A percentile compares a stretch with the other conserved stretches of the same genome.
Evolutionary conservation across 352 stramenopile genomes (phyloP).

Genomic region (Pythium dissotocum): DNA sequence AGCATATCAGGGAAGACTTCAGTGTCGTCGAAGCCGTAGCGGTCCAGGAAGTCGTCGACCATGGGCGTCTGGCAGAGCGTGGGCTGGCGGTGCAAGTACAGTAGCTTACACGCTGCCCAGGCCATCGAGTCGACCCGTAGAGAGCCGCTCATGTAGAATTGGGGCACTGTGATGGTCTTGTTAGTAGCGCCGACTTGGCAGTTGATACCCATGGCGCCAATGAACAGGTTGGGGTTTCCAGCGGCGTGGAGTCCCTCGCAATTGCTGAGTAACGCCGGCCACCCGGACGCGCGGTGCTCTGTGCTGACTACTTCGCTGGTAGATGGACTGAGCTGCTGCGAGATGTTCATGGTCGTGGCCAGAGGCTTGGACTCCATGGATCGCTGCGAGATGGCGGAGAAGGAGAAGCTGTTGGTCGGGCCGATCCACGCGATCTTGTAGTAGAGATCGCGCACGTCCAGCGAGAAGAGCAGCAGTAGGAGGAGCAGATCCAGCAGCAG

Average conservation of each 20-base stretch:
- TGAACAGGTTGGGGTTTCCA: slow-evolving; percentile 12
- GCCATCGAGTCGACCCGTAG: slow-evolving; percentile 23
- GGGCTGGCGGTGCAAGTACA: slow-evolving; percentile 11
- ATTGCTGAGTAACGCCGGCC: slow-evolving; percentile 13
- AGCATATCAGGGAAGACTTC: slow-evolving; percentile 32
- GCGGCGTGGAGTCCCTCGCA: slow-evolving; percentile 6
- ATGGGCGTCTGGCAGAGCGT: background rate
- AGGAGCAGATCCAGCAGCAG: slow-evolving; percentile 21
- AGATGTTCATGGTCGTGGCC: slow-evolving; percentile 1
- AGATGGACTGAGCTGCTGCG: background rate
- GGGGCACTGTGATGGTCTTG: background rate
- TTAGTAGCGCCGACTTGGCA: slow-evolving; percentile 8
- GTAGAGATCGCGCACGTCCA: slow-evolving; percentile 50
- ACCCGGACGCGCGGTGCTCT: slow-evolving; percentile 14
- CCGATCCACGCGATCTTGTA: slow-evolving; percentile 55
- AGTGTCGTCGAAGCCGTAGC: slow-evolving; percentile 35
- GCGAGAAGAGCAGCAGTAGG: slow-evolving; percentile 17
- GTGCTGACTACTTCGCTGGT: background rate
- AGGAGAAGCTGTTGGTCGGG: slow-evolving; percentile 39
- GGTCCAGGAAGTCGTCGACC: slow-evolving; percentile 20
- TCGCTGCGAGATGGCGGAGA: slow-evolving; percentile 31
- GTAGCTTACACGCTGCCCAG: slow-evolving; percentile 21
- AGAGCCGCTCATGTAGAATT: slow-evolving; percentile 16
- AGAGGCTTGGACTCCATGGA: slow-evolving; percentile 11
- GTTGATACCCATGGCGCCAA: slow-evolving; percentile 18